phyloP scores from a whole-genome alignment of 23 red algal genomes.

The Pyropia haitanensis region DNA sequence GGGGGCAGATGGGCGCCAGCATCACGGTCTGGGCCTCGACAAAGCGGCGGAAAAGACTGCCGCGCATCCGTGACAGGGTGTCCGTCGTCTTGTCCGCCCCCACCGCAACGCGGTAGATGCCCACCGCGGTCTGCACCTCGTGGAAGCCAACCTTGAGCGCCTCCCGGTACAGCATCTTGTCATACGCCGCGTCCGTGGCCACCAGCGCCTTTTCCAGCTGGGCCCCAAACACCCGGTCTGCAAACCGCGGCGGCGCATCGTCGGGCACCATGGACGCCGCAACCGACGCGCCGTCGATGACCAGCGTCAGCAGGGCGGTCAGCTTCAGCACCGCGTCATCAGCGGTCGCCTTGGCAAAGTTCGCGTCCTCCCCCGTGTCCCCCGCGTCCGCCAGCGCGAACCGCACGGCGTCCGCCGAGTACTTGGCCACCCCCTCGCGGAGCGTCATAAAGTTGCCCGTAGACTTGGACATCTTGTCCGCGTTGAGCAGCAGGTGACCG shows the following conservation, averaged over 20 bases:
- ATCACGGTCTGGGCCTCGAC: constrained; percentile 45
- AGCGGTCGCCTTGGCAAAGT: constrained; percentile 87
- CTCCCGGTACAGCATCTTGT: constrained; percentile 80
- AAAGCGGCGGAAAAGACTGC: constrained; percentile 69
- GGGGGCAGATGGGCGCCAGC: constrained; percentile 88
- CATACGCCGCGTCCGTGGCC: constrained; percentile 71
- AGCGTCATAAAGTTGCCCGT: constrained; percentile 98
- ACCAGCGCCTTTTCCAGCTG: constrained; percentile 54
- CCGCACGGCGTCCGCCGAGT: constrained; percentile 88
- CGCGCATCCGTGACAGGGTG: constrained; percentile 52
- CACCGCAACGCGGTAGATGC: constrained; percentile 72
- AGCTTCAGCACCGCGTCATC: constrained; percentile 95
- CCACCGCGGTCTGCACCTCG: constrained; percentile 80
- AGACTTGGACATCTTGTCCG: constrained; percentile 98
- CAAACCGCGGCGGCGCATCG: constrained; percentile 43
- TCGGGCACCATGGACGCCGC: constrained; percentile 42
- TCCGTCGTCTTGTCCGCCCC: constrained; percentile 76
- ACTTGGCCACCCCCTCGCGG: constrained; percentile 65
- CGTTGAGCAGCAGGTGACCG: constrained; percentile 89
- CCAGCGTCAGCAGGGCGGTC: constrained; percentile 70
- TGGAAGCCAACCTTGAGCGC: constrained; percentile 90
- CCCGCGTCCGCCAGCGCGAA: constrained; percentile 95
- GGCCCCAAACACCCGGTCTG: constrained; percentile 70
- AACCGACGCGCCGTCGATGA: constrained; percentile 61
- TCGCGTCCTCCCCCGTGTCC: constrained; percentile 93